phyloP scores from a whole-genome alignment of 1,284 basidiomycete genomes.

The Cerioporus squamosus region DNA sequence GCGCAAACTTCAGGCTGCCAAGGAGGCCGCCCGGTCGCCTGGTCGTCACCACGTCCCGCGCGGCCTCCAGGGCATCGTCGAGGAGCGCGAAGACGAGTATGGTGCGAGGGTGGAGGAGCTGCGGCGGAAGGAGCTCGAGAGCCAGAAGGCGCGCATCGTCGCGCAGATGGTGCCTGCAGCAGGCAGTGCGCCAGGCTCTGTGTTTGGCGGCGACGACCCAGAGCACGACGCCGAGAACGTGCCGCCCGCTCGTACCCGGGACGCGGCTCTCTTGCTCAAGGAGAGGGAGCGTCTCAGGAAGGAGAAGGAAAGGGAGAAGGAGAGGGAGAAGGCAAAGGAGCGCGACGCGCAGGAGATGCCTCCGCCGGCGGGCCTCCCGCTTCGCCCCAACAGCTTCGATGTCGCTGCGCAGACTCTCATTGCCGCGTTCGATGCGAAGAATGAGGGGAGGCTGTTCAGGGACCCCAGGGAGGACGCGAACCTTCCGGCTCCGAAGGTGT shows the following conservation, averaged over 20 bases:
- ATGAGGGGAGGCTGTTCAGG: constrained; percentile 62
- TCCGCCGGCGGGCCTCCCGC: constrained; percentile 12
- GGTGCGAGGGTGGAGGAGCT: constrained; percentile 42
- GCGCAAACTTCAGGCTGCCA: constrained; percentile 56
- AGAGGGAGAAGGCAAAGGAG: constrained; percentile 27
- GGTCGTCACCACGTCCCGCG: constrained; percentile 30
- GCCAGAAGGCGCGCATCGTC: constrained; percentile 88
- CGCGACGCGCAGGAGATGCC: constrained; percentile 22
- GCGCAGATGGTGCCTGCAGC: constrained; percentile 83
- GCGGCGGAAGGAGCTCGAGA: constrained; percentile 76
- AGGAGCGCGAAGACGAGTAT: constrained; percentile 51
- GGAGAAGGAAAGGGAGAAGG: constrained; percentile 28
- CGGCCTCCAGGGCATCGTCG: constrained; percentile 51
- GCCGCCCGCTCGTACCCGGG: constrained; percentile 12
- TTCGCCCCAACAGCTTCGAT: constrained; percentile 63
- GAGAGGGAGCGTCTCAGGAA: constrained; percentile 14
- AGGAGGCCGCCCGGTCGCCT: constrained; percentile 44
- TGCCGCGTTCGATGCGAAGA: constrained; percentile 70
- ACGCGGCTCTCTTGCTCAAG: constrained; percentile 12
- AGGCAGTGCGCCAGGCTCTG: constrained; percentile 27
- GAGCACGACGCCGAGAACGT: constrained; percentile 15
- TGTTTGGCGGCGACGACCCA: constrained; percentile 42
- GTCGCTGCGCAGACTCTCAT: constrained; percentile 68
- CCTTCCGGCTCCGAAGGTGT: constrained; percentile 77
- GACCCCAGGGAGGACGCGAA: constrained; percentile 59